These are phyloP conservation scores for Phaeosphaeria sp. DNA, from an alignment of 2,329 filamentous ascomycete genomes.

Conservation along the genomic window DNA sequence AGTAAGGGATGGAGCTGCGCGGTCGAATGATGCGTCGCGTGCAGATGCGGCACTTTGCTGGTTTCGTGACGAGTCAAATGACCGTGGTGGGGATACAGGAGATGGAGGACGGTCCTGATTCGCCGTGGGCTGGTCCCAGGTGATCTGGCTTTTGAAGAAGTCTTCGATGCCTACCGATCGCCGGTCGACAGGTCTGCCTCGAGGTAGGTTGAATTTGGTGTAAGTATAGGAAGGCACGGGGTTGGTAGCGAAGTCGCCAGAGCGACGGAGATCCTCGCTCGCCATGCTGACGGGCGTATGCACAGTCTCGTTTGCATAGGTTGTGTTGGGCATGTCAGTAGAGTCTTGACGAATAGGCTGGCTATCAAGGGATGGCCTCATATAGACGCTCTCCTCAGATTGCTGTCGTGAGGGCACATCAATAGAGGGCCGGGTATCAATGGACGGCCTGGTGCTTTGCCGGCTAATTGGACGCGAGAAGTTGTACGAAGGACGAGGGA, in stretches of 20 bases:
- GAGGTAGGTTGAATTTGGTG: conserved; percentile 81
- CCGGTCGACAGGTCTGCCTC: conserved; percentile 79
- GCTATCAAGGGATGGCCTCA: conserved; percentile 49
- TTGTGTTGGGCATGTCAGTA: conserved; percentile 60
- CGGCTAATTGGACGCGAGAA: conserved; percentile 90
- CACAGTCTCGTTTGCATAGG: conserved; percentile 68
- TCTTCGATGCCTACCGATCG: conserved; percentile 49
- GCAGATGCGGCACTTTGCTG: conserved; percentile 17
- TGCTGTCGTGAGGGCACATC: conserved; percentile 44
- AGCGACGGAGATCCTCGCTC: conserved; percentile 70
- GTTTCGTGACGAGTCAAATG: conserved; percentile 35
- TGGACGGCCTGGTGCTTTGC: conserved; percentile 62
- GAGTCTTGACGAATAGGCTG: conserved; percentile 49
- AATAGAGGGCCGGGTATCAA: conserved; percentile 45
- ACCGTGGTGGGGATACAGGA: conserved; percentile 49
- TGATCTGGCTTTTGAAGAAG: conserved; percentile 58
- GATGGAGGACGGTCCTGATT: conserved; percentile 42
- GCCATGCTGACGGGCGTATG: conserved; percentile 76
- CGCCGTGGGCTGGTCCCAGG: conserved; percentile 63
- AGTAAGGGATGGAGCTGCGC: conserved; percentile 43
- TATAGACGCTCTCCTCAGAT: conserved; percentile 45
- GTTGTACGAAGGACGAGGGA: conserved; percentile 83
- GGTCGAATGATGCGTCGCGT: conserved; percentile 28
- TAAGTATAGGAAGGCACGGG: conserved; percentile 81
- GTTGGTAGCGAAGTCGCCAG: conserved; percentile 56